Conservation (phyloP, 495 filamentous ascomycete species). For the Hyaloscypha variabilis region DNA sequence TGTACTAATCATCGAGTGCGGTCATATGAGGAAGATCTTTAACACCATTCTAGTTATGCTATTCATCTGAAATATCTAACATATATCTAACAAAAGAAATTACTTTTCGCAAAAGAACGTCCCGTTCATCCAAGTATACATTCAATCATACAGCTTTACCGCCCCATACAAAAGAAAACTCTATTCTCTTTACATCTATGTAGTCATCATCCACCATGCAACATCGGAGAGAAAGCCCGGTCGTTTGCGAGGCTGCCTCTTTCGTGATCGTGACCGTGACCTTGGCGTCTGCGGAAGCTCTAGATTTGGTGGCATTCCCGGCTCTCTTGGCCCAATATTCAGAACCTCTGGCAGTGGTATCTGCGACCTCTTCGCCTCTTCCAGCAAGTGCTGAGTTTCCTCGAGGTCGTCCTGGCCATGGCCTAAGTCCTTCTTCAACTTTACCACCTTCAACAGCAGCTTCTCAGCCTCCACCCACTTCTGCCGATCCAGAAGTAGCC, state of each 20-base stretch:
- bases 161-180: background rate
- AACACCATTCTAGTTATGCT: background rate
- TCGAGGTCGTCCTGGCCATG: background rate
- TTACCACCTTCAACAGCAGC: background rate
- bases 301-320: background rate
- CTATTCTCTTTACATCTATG: background rate
- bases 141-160: background rate
- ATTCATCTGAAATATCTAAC: background rate
- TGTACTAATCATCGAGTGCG: no score
- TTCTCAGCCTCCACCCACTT: background rate
- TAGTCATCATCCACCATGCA: background rate
- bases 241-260: background rate
- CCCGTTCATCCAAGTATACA: background rate
- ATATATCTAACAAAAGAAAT: background rate
- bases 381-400: background rate
- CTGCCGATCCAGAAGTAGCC: background rate
- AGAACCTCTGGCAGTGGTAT: background rate
- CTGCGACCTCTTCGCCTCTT: background rate
- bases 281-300: background rate
- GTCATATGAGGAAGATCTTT: background rate
- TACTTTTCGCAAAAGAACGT: background rate
- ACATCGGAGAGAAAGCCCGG: background rate
- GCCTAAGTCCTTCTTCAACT: background rate
- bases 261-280: background rate
- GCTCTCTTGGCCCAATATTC: background rate